Conservation (phyloP, 2,329 filamentous ascomycete genomes). For the Verticillium nubilum region DNA sequence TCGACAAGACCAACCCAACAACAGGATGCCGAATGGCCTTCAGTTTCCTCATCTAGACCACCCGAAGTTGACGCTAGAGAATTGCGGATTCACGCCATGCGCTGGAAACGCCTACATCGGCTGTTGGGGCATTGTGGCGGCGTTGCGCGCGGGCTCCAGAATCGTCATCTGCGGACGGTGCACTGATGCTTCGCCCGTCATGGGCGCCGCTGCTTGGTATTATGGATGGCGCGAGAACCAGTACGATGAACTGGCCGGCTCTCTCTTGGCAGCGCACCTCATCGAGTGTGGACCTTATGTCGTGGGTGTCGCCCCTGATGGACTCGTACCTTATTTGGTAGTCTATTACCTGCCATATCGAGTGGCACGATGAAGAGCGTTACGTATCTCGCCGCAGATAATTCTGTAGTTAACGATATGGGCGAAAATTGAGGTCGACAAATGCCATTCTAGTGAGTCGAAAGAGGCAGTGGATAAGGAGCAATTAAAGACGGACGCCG, state of each 20-base stretch:
- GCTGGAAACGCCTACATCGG: constrained; percentile 44
- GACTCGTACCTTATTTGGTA: constrained; percentile 11
- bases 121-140: constrained; percentile 33
- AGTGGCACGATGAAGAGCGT: constrained; percentile 24
- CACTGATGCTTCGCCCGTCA: constrained; percentile 40
- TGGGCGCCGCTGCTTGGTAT: constrained; percentile 48
- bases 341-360: constrained; percentile 9
- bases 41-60: constrained; percentile 22
- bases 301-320: constrained; percentile 13
- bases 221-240: constrained; percentile 37
- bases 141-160: constrained; percentile 29
- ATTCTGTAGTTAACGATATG: constrained; percentile 33
- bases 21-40: constrained; percentile 4
- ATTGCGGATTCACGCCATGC: constrained; percentile 19
- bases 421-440: constrained; percentile 24
- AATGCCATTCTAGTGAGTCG: constrained; percentile 1
- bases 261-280: constrained; percentile 41
- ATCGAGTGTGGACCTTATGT: constrained; percentile 47
- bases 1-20: not conserved
- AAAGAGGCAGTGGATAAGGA: not conserved
- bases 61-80: constrained; percentile 17
- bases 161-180: constrained; percentile 37
- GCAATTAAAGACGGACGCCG: not conserved
- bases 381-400: constrained; percentile 32
- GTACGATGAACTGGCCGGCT: constrained; percentile 40